Base-by-base conservation (phyloP, 2,329 filamentous ascomycete genomes). In the Neopestalotiopsis sp. region DNA sequence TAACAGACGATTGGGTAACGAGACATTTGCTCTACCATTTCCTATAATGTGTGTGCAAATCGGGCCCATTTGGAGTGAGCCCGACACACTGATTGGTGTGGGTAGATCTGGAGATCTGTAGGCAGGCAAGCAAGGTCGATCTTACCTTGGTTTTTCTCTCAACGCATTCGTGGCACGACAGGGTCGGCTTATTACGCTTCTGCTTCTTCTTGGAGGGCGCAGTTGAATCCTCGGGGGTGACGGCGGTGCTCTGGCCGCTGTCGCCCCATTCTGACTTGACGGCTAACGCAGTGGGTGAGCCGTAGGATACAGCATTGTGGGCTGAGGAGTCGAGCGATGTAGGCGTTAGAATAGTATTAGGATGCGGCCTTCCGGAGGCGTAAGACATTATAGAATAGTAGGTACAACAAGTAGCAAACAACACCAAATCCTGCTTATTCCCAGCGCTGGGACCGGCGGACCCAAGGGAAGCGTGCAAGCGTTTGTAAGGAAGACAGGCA, bases 131-230 rank as follows among this genome's bases (percentile, higher is more conserved):
- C n/a, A 20, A 24, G 40, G 13, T 32, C 40, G 17, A 28, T 20
- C 56, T 67, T 78, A 91, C 91, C 86, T 94, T 95, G 30, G 92
- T 95, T 82, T 95, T 95, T 73, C 92, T 86, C 81, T 94, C 92
- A 28, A 95, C 93, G 76, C 93, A 95, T 78, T 94, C 92, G 71
- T 90, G 88, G 75, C 93, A 95, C 63, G 91, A 94, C 71, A 95
- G 78, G 1, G 92, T 95, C 3, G 93, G 93, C 79, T 95, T 95
- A 81, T 95, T 95, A 62, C 93, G 89, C 83, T 92, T 94, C 82
- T 95, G 92, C 81, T 92, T 94, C 83, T 92, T 93, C 79, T 82
- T 86, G 12, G 82, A 77, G n/a, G 83, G 85, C 58, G 83, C 76
- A 24, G 24, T 17, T 14, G 57, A 30, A 0, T 72, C 70, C 6